Evolutionary conservation across 345 rosid genomes (phyloP).

Genomic region (Brassica juncea): DNA sequence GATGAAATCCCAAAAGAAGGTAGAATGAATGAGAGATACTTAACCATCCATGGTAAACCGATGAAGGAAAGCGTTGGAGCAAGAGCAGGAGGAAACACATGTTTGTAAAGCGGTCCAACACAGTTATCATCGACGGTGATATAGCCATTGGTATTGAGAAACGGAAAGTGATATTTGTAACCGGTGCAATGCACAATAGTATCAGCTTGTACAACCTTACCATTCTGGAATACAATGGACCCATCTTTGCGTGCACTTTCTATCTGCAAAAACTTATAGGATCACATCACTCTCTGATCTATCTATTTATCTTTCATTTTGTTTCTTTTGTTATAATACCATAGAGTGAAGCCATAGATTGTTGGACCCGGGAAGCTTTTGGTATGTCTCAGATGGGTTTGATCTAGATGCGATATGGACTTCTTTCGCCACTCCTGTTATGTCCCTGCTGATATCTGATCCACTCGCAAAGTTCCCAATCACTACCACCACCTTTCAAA

Average conservation of each 20-base stretch:
- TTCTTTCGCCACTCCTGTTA: slow-evolving; percentile 70
- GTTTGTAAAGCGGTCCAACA: slow-evolving; percentile 83
- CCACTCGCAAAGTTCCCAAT: slow-evolving; percentile 74
- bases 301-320: not conserved
- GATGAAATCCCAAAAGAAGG: not conserved
- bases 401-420: slow-evolving; percentile 72
- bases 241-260: slow-evolving; percentile 63
- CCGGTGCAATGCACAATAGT: slow-evolving; percentile 81
- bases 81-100: slow-evolving; percentile 67
- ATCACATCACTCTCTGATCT: not conserved
- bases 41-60: slow-evolving; percentile 86
- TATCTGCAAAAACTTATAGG: slow-evolving; percentile 54
- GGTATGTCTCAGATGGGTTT: slow-evolving; percentile 50
- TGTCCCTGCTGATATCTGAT: slow-evolving; percentile 67
- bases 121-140: slow-evolving; percentile 75
- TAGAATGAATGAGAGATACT: slow-evolving; percentile 18
- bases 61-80: slow-evolving; percentile 81
- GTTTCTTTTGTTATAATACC: slow-evolving; percentile 42
- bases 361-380: slow-evolving; percentile 48
- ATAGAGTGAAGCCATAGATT: slow-evolving; percentile 79
- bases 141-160: slow-evolving; percentile 67
- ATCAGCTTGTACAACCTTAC: slow-evolving; percentile 54
- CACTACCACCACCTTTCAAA: slow-evolving; percentile 60
- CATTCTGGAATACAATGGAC: slow-evolving; percentile 54
- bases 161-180: slow-evolving; percentile 86